phyloP scores from a whole-genome alignment of 768 basidiomycete genomes.

The Psilocybe sp. region DNA sequence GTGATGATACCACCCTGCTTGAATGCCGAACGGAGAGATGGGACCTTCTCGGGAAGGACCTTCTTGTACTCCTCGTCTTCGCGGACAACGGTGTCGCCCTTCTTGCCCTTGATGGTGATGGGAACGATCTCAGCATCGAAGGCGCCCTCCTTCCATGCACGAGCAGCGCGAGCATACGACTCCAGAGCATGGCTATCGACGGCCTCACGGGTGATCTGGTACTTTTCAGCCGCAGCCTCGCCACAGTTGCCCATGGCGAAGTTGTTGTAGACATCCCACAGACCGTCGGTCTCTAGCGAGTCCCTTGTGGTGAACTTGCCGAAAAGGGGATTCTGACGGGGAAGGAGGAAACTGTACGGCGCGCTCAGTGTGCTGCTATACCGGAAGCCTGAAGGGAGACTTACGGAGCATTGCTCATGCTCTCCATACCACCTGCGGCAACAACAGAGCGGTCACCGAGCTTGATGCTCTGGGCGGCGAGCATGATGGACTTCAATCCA shows the following conservation, averaged over 20 bases:
- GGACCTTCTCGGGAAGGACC: slow-evolving; percentile 92
- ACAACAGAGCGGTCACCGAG: slow-evolving; percentile 84
- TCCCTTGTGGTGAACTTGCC: slow-evolving; percentile 89
- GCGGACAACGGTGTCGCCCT: slow-evolving; percentile 82
- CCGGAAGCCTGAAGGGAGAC: slow-evolving; percentile 30
- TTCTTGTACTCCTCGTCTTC: slow-evolving; percentile 99
- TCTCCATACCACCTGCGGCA: slow-evolving; percentile 97
- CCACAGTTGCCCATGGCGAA: slow-evolving; percentile 98
- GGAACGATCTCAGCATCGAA: slow-evolving; percentile 89
- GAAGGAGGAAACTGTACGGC: slow-evolving; percentile 68
- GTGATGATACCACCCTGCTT: slow-evolving; percentile 88
- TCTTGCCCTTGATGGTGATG: slow-evolving; percentile 89
- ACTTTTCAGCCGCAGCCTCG: slow-evolving; percentile 80
- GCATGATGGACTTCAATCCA: slow-evolving; percentile 93
- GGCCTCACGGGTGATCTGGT: slow-evolving; percentile 79
- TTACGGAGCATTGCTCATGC: slow-evolving; percentile 98
- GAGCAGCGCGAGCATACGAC: slow-evolving; percentile 90
- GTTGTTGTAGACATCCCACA: slow-evolving; percentile 97
- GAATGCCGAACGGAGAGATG: slow-evolving; percentile 86
- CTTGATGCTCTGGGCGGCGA: slow-evolving; percentile 88
- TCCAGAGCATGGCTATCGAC: slow-evolving; percentile 92
- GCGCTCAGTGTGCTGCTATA: background rate
- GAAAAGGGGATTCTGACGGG: slow-evolving; percentile 78
- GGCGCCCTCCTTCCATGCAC: slow-evolving; percentile 83
- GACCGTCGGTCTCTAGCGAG: slow-evolving; percentile 88